phyloP scores from a whole-genome alignment of 768 basidiomycete genomes.

The Trametes cingulata region DNA sequence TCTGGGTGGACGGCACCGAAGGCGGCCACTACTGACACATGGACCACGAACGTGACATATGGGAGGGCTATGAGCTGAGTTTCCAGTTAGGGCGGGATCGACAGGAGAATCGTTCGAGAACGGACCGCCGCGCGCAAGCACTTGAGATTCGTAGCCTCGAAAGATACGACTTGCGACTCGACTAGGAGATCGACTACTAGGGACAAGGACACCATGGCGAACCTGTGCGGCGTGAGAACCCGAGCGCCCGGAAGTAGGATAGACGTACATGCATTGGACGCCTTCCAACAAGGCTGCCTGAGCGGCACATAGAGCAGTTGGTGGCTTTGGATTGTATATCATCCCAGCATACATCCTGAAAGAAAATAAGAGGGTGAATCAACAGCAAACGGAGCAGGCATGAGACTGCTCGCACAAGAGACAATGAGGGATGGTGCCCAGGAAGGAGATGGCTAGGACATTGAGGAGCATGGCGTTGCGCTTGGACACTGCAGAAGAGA shows the following conservation, averaged over 20 bases:
- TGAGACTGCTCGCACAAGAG: conserved; percentile 12
- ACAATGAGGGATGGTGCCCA: conserved; percentile 12
- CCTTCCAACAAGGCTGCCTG: conserved; percentile 7
- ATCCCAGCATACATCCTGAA: conserved; percentile 19
- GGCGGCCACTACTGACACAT: conserved; percentile 6
- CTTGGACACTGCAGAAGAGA: conserved; percentile 7
- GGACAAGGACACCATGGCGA: conserved; percentile 17
- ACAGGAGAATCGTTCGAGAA: not conserved
- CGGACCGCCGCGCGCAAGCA: not conserved
- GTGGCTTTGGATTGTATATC: conserved; percentile 13
- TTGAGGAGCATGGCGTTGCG: conserved; percentile 20
- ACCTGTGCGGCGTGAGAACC: conserved; percentile 4
- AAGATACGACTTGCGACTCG: not conserved
- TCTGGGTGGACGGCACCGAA: conserved; percentile 12
- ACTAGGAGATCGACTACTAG: conserved; percentile 19
- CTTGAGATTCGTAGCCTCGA: not conserved
- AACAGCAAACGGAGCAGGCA: not conserved
- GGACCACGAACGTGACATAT: conserved; percentile 16
- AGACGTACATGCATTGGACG: not conserved
- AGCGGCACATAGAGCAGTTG: conserved; percentile 7
- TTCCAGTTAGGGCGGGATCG: not conserved
- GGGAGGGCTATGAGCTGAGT: conserved; percentile 19
- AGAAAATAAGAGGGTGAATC: not conserved
- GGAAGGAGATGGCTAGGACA: conserved; percentile 13
- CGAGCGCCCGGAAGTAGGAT: not conserved